Evolutionary conservation across 1,284 basidiomycete genomes (phyloP), one percentile per base, ranked within the genome.

Genomic region (Boletus calvinii): DNA sequence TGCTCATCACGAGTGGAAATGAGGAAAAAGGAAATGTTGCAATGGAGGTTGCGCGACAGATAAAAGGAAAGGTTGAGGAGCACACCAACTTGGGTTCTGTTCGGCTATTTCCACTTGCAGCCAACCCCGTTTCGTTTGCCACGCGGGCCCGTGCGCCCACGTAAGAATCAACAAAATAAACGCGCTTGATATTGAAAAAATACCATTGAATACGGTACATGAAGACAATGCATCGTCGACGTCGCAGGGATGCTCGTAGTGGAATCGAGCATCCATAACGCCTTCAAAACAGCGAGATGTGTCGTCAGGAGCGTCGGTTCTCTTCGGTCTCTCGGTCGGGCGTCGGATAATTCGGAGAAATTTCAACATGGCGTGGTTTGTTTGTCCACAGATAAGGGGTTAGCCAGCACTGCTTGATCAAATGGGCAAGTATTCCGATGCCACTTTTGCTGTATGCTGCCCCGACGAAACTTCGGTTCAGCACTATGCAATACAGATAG

Each of bases 1-100:
- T 84, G 72, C 75, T 81, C 81, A 83, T 83, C 57, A 57, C 63
- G 57, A 52, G 46, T 34, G 50, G 50, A 20, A 55, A 51, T 31
- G 46, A 57, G 46, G 54, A 45, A 38, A 45, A 43, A 41, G 54
- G 48, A 36, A 55, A 42, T 49, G 61, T 65, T 65, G 58, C 32
- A 56, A 40, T 48, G 52, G 62, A 54, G 24, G 61, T 55, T 57
- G 68, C 63, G 63, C 62, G 55, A 70, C 63, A 64, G 66, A 68
- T 72, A 68, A 71, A 67, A 69, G 68, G 67, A 65, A 62, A 68
- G 66, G 69, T 70, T 68, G 69, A 72, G 66, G 69, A 70, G 62
- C 64, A 68, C 66, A 61, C 69, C 67, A 72, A 68, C 65, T 64
- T 63, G 62, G 66, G 69, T 68, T 70, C 64, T 65, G 67, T 60